Evolutionary conservation across 2,329 filamentous ascomycete species (phyloP), one percentile per base, ranked within the genome.

Genomic region (Pseudohalonectria lignicola): DNA sequence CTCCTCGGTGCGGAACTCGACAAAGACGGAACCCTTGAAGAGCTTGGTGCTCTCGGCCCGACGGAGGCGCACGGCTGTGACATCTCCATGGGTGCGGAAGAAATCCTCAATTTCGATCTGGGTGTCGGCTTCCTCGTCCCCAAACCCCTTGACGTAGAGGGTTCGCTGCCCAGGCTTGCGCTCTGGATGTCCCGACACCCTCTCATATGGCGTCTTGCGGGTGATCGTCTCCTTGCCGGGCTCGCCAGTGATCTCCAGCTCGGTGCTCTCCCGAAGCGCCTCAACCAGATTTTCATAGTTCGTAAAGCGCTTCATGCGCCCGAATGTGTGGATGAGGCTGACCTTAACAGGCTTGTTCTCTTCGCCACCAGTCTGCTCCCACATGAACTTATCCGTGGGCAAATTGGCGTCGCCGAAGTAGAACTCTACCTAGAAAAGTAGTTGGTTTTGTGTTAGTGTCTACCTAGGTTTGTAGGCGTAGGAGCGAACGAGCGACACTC

Each of bases 1-100:
- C 48, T 93, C 85, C 53, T 87, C 81, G 36, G 76, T 75, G 44
- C 76, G 71, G 59, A 96, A 98, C 61, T 95, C 90, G 47, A 94
- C 86, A 55, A 95, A 96, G 41, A 94, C 86, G 48, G 86, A 94
- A 49, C 90, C 87, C 73, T 98, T 98, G 79, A 96, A 98, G 37
- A 72, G 64, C 52, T 78, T 79, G n/a, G n/a, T n/a, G 43, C 79
- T 66, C 31, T 72, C 69, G 35, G 68, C 69, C 47, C 92, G 86
- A 49, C 93, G 86, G 45, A 98, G 82, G 54, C 90, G 88, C 44
- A 98, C 80, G 34, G 80, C 76, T 53, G 84, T 86, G 50, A 86
- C 75, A 8, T 41, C 25, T 34, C 88, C 90, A 56, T 79, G 88
- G 41, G 80, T 74, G 40, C 79, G 71, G 59, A 96, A 94, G 68